Evolutionary conservation across 1,284 basidiomycete genomes (phyloP).

Genomic region (Moniliella sp.): DNA sequence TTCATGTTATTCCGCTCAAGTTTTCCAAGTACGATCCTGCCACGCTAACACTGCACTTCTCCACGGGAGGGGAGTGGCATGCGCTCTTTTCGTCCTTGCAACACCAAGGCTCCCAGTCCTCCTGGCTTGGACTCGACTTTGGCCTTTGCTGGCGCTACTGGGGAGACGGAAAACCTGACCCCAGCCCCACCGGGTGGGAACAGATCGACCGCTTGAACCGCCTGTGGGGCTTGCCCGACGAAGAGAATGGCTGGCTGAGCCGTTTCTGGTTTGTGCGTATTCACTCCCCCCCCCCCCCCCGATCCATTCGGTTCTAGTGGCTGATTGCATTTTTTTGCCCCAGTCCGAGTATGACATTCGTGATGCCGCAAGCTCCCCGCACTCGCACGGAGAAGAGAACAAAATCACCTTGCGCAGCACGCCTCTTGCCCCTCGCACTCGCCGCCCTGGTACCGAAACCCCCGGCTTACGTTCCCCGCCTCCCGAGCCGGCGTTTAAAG

Average conservation of each 20-base stretch:
- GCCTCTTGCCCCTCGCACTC: background rate
- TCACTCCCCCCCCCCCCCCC: background rate
- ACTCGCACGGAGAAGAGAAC: background rate
- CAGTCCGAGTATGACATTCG: background rate
- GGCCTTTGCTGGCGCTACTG: conserved; percentile 21
- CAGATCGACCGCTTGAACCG: background rate
- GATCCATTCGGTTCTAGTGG: background rate
- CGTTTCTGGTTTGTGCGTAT: conserved; percentile 12
- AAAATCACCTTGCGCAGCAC: background rate
- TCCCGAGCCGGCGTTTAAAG: background rate
- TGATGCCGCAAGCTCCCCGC: background rate
- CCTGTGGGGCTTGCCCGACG: conserved; percentile 17
- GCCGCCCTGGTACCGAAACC: too few relatives aligned
- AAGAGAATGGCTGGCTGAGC: conserved; percentile 22
- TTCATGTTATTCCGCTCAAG: conserved; percentile 15
- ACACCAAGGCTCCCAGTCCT: conserved; percentile 1
- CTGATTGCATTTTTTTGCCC: background rate
- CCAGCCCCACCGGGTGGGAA: conserved; percentile 1
- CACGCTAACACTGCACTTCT: conserved; percentile 12
- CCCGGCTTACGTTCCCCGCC: too few relatives aligned
- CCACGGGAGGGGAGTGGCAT: conserved; percentile 16
- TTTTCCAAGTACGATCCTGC: conserved; percentile 12
- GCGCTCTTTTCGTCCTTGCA: conserved; percentile 10
- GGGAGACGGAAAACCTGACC: conserved; percentile 17
- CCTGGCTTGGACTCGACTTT: conserved; percentile 17